Evolutionary conservation across 176 grass and related monocot species (phyloP).

Genomic region (Dendrocalamus sinicus): DNA sequence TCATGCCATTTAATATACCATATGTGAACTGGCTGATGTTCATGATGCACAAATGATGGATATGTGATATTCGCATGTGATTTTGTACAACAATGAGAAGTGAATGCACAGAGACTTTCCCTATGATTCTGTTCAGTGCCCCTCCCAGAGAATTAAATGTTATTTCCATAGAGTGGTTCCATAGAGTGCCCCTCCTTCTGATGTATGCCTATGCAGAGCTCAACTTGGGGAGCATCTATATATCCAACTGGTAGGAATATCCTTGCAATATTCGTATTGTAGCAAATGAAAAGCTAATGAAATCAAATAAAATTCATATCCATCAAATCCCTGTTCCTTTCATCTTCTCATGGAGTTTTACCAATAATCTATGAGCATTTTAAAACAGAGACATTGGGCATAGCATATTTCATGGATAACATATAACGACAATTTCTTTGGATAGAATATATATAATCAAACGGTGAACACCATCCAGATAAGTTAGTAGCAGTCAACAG

Average conservation of each 20-base stretch:
- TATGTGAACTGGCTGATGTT: not conserved
- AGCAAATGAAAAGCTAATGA: constrained; percentile 4
- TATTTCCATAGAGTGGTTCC: no score
- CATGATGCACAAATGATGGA: not conserved
- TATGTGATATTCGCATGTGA: constrained; percentile 26
- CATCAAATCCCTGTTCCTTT: not conserved
- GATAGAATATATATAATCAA: not conserved
- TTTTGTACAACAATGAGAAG: not conserved
- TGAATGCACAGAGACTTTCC: not conserved
- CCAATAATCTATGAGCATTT: not conserved
- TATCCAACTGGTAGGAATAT: not conserved
- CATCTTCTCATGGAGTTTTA: not conserved
- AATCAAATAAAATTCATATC: not conserved
- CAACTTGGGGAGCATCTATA: not conserved
- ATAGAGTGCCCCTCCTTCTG: not conserved
- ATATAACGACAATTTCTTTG: not conserved
- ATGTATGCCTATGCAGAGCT: not conserved
- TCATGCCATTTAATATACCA: constrained; percentile 12
- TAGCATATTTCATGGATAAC: not conserved
- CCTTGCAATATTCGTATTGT: constrained; percentile 4
- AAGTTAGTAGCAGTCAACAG: not conserved
- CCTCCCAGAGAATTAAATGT: not conserved
- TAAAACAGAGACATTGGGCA: not conserved
- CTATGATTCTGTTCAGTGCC: not conserved
- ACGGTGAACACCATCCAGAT: not conserved